A percentile compares a stretch with the other conserved stretches of the same genome.
Evolutionary conservation across 2,329 filamentous ascomycete genomes (phyloP).

Genomic region (Colletotrichum euphorbiae): DNA sequence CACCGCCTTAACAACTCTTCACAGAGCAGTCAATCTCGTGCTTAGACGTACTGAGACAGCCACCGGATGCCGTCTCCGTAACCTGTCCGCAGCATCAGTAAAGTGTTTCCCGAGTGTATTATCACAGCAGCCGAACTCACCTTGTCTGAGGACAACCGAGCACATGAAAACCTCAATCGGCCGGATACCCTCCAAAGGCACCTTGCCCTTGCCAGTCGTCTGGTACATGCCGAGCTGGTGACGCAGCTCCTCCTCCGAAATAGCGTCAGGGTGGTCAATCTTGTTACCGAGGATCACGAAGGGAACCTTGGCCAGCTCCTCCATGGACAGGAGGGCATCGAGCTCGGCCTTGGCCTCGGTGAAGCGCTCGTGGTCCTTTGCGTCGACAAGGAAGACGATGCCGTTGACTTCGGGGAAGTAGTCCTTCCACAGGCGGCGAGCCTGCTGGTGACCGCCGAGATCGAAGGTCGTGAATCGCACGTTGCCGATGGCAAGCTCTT

Average conservation of each 20-base stretch:
- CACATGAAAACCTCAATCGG: constrained; percentile 99
- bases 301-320: constrained; percentile 94
- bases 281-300: constrained; percentile 99
- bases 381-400: constrained; percentile 97
- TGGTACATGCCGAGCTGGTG: constrained; percentile 94
- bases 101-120: neutral
- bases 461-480: constrained; percentile 96
- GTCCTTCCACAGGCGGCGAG: constrained; percentile 94
- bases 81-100: constrained; percentile 57
- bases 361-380: constrained; percentile 96
- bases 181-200: constrained; percentile 89
- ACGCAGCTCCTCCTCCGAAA: constrained; percentile 94
- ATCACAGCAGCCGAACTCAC: constrained; percentile 55
- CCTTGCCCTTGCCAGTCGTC: constrained; percentile 95
- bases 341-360: constrained; percentile 96
- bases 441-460: constrained; percentile 93
- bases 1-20: constrained; percentile 27
- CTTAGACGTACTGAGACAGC: constrained; percentile 91
- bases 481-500: constrained; percentile 92
- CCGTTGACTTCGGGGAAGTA: constrained; percentile 97
- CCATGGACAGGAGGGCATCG: constrained; percentile 94
- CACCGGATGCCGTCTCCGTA: constrained; percentile 93
- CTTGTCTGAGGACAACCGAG: constrained; percentile 98
- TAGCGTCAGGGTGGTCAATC: constrained; percentile 96
- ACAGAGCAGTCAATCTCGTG: constrained; percentile 19